A percentile compares a stretch with the other conserved stretches of the same genome.
Evolutionary conservation across 2,329 filamentous ascomycete species (phyloP).

Genomic region (Fusarium nisikadoi): DNA sequence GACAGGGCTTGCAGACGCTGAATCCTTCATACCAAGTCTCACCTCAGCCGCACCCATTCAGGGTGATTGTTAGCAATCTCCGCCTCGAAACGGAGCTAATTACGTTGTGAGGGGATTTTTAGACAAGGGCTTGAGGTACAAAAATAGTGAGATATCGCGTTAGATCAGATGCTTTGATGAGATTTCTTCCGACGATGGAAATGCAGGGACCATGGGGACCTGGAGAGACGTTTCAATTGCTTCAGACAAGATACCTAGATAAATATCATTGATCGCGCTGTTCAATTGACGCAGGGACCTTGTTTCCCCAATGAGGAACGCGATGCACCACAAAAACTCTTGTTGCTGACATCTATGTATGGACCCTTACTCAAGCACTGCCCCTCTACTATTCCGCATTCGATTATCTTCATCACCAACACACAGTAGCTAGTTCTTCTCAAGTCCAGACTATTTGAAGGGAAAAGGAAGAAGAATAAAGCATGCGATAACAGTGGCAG

Average conservation of each 20-base stretch:
- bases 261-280: neutral
- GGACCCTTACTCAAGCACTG: neutral
- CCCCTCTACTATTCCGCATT: neutral
- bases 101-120: fast-evolving
- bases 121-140: too few relatives aligned
- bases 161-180: neutral
- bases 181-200: fast-evolving
- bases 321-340: neutral
- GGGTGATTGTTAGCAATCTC: neutral
- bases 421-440: too few relatives aligned
- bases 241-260: neutral
- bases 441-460: neutral
- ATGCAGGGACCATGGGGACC: neutral
- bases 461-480: neutral
- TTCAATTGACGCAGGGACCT: neutral
- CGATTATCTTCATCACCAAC: neutral
- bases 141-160: neutral
- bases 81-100: neutral
- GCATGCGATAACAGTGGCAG: neutral
- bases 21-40: neutral
- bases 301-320: fast-evolving
- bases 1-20: neutral
- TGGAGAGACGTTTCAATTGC: neutral
- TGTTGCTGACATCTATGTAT: neutral
- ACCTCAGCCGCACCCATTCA: neutral